These are phyloP conservation scores for Xylaria sp. DNA, from an alignment of 2,329 filamentous ascomycete species.

Conservation along the genomic window DNA sequence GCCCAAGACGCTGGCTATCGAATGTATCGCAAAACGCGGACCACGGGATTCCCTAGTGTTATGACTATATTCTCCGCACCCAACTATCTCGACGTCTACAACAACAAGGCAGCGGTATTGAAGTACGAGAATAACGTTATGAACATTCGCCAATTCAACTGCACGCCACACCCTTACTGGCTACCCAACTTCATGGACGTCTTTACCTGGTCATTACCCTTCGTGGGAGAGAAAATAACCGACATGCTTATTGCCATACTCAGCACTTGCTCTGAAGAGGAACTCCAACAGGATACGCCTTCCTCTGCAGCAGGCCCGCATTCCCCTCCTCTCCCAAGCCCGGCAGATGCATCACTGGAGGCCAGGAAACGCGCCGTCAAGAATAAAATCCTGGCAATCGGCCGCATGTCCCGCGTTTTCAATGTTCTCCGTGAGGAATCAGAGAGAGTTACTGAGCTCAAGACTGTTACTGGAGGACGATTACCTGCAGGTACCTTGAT, in stretches of 20 bases:
- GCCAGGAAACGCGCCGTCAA: conserved; percentile 97
- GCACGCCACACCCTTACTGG: conserved; percentile 99
- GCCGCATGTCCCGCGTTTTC: conserved; percentile 95
- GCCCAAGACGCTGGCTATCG: conserved; percentile 98
- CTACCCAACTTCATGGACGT: conserved; percentile 99
- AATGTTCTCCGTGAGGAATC: conserved; percentile 97
- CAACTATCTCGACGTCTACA: conserved; percentile 98
- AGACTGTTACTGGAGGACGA: conserved; percentile 91
- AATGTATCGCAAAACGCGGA: conserved; percentile 99
- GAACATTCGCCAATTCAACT: conserved; percentile 99
- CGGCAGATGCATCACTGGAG: conserved; percentile 81
- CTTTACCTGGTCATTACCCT: conserved; percentile 99
- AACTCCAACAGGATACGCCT: conserved; percentile 86
- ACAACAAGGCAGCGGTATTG: conserved; percentile 98
- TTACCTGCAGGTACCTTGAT: conserved; percentile 95
- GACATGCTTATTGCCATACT: conserved; percentile 99
- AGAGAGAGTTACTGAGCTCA: conserved; percentile 94
- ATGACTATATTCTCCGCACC: conserved; percentile 99
- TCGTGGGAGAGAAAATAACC: conserved; percentile 98
- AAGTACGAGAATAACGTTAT: conserved; percentile 99
- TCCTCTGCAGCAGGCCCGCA: conserved; percentile 71
- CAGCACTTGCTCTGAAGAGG: conserved; percentile 98
- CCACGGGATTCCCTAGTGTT: conserved; percentile 96
- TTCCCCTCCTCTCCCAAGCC: conserved; percentile 70
- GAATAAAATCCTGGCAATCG: conserved; percentile 99